These are phyloP conservation scores for Metschnikowia gruessii DNA, from an alignment of 805 yeast genomes.

Conservation along the genomic window DNA sequence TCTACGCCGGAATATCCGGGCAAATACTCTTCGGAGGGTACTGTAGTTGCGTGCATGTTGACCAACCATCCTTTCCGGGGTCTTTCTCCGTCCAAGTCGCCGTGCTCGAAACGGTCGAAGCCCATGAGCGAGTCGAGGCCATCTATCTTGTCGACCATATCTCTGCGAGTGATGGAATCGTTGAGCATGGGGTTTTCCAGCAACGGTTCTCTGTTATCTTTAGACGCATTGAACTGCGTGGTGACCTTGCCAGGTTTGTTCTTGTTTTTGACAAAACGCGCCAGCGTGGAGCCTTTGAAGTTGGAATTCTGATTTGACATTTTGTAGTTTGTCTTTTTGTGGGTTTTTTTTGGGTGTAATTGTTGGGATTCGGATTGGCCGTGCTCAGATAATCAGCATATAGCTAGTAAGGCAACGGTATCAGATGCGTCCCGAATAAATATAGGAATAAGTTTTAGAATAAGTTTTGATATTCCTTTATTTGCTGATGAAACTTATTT, in stretches of 20 bases:
- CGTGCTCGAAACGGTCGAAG: constrained; percentile 71
- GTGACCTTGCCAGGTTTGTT: constrained; percentile 19
- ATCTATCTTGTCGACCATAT: constrained; percentile 59
- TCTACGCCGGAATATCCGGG: constrained; percentile 89
- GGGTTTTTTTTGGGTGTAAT: no score
- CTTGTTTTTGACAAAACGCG: constrained; percentile 49
- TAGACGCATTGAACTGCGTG: constrained; percentile 14
- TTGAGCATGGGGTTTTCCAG: constrained; percentile 36
- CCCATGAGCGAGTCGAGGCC: constrained; percentile 82
- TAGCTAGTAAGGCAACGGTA: no score
- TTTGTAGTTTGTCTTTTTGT: no score
- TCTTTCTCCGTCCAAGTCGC: constrained; percentile 51
- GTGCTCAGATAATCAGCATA: no score
- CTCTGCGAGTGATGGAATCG: constrained; percentile 44
- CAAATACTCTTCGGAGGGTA: constrained; percentile 54
- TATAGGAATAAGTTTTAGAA: no score
- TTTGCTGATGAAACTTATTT: no score
- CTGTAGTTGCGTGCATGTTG: constrained; percentile 87
- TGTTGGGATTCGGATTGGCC: no score
- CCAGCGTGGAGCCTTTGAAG: constrained; percentile 47
- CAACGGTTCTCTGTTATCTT: constrained; percentile 13
- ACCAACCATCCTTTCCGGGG: constrained; percentile 82
- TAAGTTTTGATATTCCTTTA: no score
- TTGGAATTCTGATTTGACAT: constrained; percentile 1
- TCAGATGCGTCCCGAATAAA: no score